Conservation (phyloP, 1,284 basidiomycete species). For the Ceratobasidium sp. region DNA sequence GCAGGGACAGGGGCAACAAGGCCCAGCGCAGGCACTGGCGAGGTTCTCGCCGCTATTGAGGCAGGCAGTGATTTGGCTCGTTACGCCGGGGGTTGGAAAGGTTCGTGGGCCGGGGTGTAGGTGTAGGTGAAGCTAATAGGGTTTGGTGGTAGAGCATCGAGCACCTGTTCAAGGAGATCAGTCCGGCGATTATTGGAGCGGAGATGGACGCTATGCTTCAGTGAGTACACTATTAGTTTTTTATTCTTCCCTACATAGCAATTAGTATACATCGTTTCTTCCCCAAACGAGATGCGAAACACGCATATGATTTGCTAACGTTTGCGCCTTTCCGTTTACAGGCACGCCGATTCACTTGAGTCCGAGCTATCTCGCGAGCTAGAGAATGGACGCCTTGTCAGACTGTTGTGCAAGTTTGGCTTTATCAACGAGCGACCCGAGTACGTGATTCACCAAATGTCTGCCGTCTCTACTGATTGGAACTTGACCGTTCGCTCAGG, state of each 20-base stretch:
- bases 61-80: slow-evolving; percentile 41
- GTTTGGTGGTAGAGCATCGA: slow-evolving; percentile 58
- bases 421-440: slow-evolving; percentile 99
- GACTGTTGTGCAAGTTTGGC: slow-evolving; percentile 92
- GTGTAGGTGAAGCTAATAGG: slow-evolving; percentile 5
- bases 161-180: slow-evolving; percentile 78
- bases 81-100: slow-evolving; percentile 62
- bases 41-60: slow-evolving; percentile 64
- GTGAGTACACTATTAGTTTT: slow-evolving; percentile 70
- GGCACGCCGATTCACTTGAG: slow-evolving; percentile 85
- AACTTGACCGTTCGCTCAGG: slow-evolving; percentile 57
- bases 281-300: too few species aligned
- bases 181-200: slow-evolving; percentile 71
- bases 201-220: slow-evolving; percentile 76
- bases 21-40: slow-evolving; percentile 62
- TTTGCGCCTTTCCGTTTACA: slow-evolving; percentile 50
- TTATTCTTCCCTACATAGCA: neutral
- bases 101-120: slow-evolving; percentile 32
- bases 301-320: too few species aligned
- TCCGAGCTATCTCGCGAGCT: slow-evolving; percentile 87
- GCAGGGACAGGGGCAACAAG: too few species aligned
- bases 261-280: slow-evolving; percentile 4
- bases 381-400: slow-evolving; percentile 96
- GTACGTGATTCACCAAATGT: slow-evolving; percentile 61
- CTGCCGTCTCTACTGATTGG: neutral